These are phyloP conservation scores for Ajuga reptans DNA, from an alignment of 305 asterid genomes.

Conservation along the genomic window DNA sequence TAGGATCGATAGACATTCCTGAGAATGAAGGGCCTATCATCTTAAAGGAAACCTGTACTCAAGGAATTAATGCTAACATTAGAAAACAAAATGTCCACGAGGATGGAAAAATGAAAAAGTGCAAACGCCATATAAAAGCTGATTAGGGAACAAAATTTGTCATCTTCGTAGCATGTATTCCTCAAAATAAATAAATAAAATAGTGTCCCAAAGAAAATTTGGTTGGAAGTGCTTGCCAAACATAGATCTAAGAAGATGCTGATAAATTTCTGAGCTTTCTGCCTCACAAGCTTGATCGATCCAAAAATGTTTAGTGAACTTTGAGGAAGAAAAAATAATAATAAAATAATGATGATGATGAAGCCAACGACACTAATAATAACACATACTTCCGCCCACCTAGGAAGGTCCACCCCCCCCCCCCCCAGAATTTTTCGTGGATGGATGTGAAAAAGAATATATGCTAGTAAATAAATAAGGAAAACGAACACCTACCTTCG, in stretches of 20 bases:
- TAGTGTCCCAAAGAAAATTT: neutral
- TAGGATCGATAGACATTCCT: conserved; percentile 85
- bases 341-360: too few species aligned
- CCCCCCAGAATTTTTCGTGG: neutral
- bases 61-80: conserved; percentile 20
- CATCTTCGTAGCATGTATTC: neutral
- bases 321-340: too few species aligned
- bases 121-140: conserved; percentile 13
- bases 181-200: neutral
- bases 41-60: conserved; percentile 85
- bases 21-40: conserved; percentile 71
- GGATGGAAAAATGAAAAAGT: neutral
- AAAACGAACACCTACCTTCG: conserved; percentile 51
- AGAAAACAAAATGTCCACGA: conserved; percentile 8
- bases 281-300: neutral
- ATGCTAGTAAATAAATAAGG: conserved; percentile 8
- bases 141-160: neutral
- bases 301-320: neutral
- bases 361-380: too few species aligned
- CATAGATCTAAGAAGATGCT: conserved; percentile 4
- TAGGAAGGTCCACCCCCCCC: neutral
- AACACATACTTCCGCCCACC: too few species aligned
- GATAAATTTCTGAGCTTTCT: neutral
- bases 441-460: conserved; percentile 3
- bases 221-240: neutral